A percentile compares a stretch with the other conserved stretches of the same genome.
Conservation (phyloP, 176 grass and related monocot genomes). For the Tillandsia fasciculata region DNA sequence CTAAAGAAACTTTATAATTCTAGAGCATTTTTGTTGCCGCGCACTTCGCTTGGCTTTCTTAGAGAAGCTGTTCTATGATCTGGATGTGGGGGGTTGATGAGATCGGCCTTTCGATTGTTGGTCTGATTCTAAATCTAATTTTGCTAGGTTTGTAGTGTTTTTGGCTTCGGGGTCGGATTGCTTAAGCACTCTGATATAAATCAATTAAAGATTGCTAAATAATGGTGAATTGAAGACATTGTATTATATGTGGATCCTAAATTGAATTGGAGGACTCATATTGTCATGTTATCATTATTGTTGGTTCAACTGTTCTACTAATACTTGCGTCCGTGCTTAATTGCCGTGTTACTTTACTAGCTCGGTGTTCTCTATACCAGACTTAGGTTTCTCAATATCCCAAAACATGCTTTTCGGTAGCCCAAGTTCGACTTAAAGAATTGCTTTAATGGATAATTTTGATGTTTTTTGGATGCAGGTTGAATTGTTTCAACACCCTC, state of each 20-base stretch:
- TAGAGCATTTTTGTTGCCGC: too few relatives aligned
- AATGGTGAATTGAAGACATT: too few relatives aligned
- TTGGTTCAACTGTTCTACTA: not conserved
- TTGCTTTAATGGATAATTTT: not conserved
- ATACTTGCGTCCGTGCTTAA: not conserved
- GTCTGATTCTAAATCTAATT: too few relatives aligned
- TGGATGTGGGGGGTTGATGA: not conserved
- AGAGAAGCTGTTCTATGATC: not conserved
- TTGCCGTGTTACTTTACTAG: not conserved
- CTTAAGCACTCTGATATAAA: too few relatives aligned
- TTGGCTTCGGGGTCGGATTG: too few relatives aligned
- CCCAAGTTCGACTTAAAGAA: not conserved
- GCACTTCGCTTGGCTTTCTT: not conserved
- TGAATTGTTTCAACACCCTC: slow-evolving; percentile 47
- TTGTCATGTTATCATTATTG: not conserved
- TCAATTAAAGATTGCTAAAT: too few relatives aligned
- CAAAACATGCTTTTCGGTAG: not conserved
- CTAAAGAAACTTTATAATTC: too few relatives aligned
- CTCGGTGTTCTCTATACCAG: not conserved
- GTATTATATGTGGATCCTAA: too few relatives aligned
- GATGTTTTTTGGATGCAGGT: slow-evolving; percentile 24
- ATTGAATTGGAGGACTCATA: not conserved
- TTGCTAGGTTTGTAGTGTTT: too few relatives aligned
- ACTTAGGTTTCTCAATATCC: not conserved
- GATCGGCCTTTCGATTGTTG: too few relatives aligned